Evolutionary conservation across 2,329 filamentous ascomycete genomes (phyloP).

Genomic region (Penicillium fuscoglaucum): DNA sequence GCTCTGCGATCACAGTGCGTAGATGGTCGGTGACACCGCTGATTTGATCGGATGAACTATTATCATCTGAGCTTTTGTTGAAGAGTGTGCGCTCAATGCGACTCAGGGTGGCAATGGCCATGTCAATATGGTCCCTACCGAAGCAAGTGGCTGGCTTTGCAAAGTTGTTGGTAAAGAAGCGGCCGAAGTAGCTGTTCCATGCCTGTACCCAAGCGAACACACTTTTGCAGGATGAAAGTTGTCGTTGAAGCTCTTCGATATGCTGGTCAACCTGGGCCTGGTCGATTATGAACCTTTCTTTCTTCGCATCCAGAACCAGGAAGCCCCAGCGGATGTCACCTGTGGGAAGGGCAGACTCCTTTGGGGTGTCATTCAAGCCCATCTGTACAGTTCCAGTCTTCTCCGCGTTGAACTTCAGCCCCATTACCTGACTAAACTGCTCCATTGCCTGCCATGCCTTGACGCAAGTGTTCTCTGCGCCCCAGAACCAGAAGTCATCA

Average conservation of each 20-base stretch:
- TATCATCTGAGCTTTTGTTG: slow-evolving; percentile 25
- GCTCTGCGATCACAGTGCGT: slow-evolving; percentile 52
- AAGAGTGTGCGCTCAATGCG: slow-evolving; percentile 57
- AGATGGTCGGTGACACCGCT: slow-evolving; percentile 58
- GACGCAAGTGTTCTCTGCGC: slow-evolving; percentile 53
- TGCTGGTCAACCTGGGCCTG: slow-evolving; percentile 60
- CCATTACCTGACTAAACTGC: slow-evolving; percentile 56
- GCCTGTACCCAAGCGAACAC: slow-evolving; percentile 61
- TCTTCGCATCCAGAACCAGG: slow-evolving; percentile 54
- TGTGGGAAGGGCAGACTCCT: slow-evolving; percentile 43
- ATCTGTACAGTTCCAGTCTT: slow-evolving; percentile 58
- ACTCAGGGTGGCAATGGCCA: slow-evolving; percentile 54
- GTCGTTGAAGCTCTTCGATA: slow-evolving; percentile 58
- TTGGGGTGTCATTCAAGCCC: slow-evolving; percentile 16
- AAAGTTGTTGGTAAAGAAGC: slow-evolving; percentile 61
- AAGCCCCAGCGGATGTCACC: slow-evolving; percentile 63
- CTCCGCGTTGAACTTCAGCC: slow-evolving; percentile 58
- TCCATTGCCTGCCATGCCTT: slow-evolving; percentile 61
- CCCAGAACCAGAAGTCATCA: slow-evolving; percentile 70
- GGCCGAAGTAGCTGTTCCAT: slow-evolving; percentile 59
- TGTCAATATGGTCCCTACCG: slow-evolving; percentile 56
- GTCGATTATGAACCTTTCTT: slow-evolving; percentile 61
- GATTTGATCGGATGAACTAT: slow-evolving; percentile 8
- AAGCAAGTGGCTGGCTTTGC: slow-evolving; percentile 57
- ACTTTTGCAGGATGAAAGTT: slow-evolving; percentile 57